phyloP scores from a whole-genome alignment of 2,329 filamentous ascomycete species.

The Botrytis sinoallii region DNA sequence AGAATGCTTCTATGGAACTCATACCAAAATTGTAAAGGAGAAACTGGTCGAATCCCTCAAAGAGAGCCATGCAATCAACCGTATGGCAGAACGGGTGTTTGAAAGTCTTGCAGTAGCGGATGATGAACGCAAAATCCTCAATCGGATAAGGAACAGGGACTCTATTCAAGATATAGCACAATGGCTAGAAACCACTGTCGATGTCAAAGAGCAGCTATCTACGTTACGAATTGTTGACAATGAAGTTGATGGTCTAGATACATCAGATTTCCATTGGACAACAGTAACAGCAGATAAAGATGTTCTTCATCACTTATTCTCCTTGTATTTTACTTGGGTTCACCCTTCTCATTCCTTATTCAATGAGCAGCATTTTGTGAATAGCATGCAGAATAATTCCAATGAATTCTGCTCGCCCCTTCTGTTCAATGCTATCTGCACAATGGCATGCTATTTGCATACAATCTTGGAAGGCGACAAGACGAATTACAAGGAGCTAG shows the following conservation, averaged over 20 bases:
- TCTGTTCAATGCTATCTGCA: not conserved
- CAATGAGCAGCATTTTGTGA: not conserved
- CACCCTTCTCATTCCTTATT: not conserved
- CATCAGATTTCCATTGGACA: not conserved
- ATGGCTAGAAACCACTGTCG: not conserved
- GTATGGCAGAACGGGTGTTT: not conserved
- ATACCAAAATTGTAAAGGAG: not conserved
- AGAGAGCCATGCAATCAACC: not conserved
- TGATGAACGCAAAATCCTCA: not conserved
- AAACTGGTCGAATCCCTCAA: not conserved
- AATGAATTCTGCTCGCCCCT: not conserved
- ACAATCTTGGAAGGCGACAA: not conserved
- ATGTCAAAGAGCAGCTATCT: not conserved
- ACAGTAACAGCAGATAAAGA: not conserved
- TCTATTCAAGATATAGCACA: not conserved
- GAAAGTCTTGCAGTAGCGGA: not conserved
- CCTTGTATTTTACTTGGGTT: not conserved
- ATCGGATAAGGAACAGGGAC: not conserved
- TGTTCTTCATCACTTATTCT: not conserved
- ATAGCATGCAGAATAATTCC: not conserved
- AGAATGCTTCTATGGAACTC: not conserved
- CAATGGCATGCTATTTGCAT: not conserved
- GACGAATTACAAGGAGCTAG: not conserved
- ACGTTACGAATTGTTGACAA: not conserved
- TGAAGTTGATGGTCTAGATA: not conserved